Percentiles rank a stretch among this genome's conserved stretches.
Conservation (phyloP, 176 grass and related monocot genomes). For the Hyparrhenia diplandra region DNA sequence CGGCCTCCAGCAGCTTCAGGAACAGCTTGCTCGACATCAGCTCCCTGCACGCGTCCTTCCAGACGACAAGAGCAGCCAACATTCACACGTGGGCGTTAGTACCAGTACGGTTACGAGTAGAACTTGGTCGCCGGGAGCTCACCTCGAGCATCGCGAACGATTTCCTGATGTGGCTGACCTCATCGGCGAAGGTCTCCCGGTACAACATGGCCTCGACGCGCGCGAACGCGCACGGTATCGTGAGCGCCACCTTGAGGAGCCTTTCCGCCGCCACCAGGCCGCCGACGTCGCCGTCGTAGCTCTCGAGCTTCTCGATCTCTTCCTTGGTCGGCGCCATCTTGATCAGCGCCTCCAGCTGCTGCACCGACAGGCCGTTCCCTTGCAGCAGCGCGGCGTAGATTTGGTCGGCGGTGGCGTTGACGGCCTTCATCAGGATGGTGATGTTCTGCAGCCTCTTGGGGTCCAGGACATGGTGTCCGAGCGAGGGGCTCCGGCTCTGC, state of each 20-base stretch:
- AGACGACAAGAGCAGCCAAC: not conserved
- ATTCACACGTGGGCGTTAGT: not conserved
- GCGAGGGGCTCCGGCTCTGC: conserved; percentile 75
- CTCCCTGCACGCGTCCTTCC: conserved; percentile 82
- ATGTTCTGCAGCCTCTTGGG: conserved; percentile 89
- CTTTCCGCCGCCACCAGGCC: conserved; percentile 68
- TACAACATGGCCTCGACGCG: conserved; percentile 83
- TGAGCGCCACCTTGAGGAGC: conserved; percentile 56
- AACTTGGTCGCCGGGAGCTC: not conserved
- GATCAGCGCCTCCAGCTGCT: conserved; percentile 78
- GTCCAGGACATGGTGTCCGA: conserved; percentile 71
- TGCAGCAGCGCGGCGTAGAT: conserved; percentile 60
- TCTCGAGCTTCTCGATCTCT: conserved; percentile 65
- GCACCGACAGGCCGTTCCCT: conserved; percentile 68
- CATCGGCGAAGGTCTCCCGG: conserved; percentile 80
- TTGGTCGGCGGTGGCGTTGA: conserved; percentile 65
- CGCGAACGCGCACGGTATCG: conserved; percentile 68
- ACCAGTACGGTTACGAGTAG: not conserved
- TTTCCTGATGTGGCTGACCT: conserved; percentile 66
- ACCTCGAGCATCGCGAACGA: conserved; percentile 85
- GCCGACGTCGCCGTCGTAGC: conserved; percentile 47
- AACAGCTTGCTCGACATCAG: conserved; percentile 90
- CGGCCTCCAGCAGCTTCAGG: conserved; percentile 92
- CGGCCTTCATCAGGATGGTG: conserved; percentile 87
- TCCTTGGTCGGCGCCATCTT: conserved; percentile 93